phyloP scores from a whole-genome alignment of 441 rosid genomes.

The Omphalea diandra region DNA sequence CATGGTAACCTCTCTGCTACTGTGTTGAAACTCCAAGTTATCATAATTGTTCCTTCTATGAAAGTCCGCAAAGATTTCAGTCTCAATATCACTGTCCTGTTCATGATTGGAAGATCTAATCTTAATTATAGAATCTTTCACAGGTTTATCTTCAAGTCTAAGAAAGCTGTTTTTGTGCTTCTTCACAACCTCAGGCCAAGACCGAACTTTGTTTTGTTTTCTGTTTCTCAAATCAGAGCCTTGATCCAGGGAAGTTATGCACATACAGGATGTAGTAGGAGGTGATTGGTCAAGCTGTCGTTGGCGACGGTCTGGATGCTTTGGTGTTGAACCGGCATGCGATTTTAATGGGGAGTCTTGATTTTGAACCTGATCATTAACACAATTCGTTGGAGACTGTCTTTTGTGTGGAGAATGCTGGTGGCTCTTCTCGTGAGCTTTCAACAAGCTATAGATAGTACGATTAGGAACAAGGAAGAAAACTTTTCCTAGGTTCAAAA shows the following conservation, averaged over 20 bases:
- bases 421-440: conserved; percentile 21
- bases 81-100: background rate
- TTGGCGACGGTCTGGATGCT: conserved; percentile 19
- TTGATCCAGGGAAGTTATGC: conserved; percentile 17
- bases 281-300: conserved; percentile 17
- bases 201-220: conserved; percentile 19
- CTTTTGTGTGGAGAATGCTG: conserved; percentile 19
- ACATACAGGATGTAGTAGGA: conserved; percentile 18
- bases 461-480: conserved; percentile 44
- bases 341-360: conserved; percentile 19
- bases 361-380: background rate
- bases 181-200: conserved; percentile 26
- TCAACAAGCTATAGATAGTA: conserved; percentile 36
- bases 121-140: conserved; percentile 10
- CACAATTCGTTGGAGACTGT: conserved; percentile 17
- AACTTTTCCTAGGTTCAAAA: conserved; percentile 37
- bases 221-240: conserved; percentile 2
- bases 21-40: conserved; percentile 12
- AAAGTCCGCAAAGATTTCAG: conserved; percentile 3
- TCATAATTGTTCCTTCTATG: conserved; percentile 11
- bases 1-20: conserved; percentile 7
- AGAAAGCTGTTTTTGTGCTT: conserved; percentile 8
- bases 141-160: conserved; percentile 17
- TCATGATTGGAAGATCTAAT: conserved; percentile 2
- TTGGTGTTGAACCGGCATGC: conserved; percentile 30